These are phyloP conservation scores for Cyamopsis tetragonoloba DNA, from an alignment of 306 rosid species.

Conservation along the genomic window DNA sequence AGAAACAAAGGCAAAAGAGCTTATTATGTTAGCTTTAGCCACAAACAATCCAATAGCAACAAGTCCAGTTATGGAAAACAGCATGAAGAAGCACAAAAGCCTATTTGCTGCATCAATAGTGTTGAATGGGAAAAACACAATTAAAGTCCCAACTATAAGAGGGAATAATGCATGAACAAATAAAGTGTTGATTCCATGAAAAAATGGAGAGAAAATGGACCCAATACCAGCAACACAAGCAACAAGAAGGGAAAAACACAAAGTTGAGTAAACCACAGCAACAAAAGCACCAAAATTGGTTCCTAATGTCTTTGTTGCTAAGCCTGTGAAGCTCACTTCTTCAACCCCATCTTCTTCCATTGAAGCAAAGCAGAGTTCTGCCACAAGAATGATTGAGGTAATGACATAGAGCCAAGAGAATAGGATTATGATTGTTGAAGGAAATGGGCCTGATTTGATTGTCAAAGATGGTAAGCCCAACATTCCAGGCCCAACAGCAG, in stretches of 20 bases:
- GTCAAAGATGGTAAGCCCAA: slow-evolving; percentile 46
- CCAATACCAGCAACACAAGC: slow-evolving; percentile 61
- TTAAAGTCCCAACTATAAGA: slow-evolving; percentile 19
- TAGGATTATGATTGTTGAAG: slow-evolving; percentile 50
- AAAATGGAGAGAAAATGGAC: slow-evolving; percentile 34
- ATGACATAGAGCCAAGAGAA: slow-evolving; percentile 51
- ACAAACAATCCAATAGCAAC: slow-evolving; percentile 44
- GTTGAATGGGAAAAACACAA: slow-evolving; percentile 44
- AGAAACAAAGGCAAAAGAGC: slow-evolving; percentile 37
- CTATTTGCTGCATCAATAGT: slow-evolving; percentile 46
- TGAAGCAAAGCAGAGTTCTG: slow-evolving; percentile 49
- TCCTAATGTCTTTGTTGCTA: slow-evolving; percentile 46
- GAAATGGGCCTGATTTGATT: slow-evolving; percentile 48
- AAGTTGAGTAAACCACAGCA: slow-evolving; percentile 37
- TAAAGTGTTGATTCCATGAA: slow-evolving; percentile 23
- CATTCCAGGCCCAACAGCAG: slow-evolving; percentile 60
- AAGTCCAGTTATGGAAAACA: slow-evolving; percentile 43
- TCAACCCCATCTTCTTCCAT: slow-evolving; percentile 49
- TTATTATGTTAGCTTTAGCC: slow-evolving; percentile 34
- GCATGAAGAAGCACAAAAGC: slow-evolving; percentile 46
- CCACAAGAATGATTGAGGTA: slow-evolving; percentile 54
- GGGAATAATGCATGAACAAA: slow-evolving; percentile 43
- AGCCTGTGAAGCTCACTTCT: slow-evolving; percentile 56
- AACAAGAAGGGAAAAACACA: slow-evolving; percentile 49
- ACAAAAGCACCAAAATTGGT: slow-evolving; percentile 40